Percentiles rank a stretch among this genome's conserved stretches.
These are phyloP conservation scores for Rhodotorula sp. DNA, from an alignment of 1,284 basidiomycete genomes.

Conservation along the genomic window DNA sequence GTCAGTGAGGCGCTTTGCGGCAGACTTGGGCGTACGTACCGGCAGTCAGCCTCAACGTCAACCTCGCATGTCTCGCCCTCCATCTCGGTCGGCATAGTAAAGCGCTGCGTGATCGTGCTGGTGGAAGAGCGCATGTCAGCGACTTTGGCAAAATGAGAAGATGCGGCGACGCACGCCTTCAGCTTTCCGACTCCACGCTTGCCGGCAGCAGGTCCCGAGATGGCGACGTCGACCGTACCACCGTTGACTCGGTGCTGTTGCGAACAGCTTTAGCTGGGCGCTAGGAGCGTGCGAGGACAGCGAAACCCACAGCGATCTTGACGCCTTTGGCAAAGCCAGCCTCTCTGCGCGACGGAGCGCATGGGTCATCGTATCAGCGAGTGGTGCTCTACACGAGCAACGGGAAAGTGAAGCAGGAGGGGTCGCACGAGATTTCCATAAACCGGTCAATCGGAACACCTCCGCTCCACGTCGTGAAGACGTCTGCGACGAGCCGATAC, in stretches of 20 bases:
- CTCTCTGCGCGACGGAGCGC: constrained; percentile 3
- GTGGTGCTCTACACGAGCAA: not conserved
- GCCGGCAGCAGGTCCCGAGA: constrained; percentile 33
- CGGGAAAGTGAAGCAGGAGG: not conserved
- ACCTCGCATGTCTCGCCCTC: constrained; percentile 43
- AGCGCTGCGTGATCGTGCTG: constrained; percentile 46
- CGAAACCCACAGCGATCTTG: constrained; percentile 37
- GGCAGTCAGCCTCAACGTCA: constrained; percentile 46
- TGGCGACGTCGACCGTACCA: constrained; percentile 44
- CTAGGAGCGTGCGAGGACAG: not conserved
- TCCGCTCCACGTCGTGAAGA: constrained; percentile 47
- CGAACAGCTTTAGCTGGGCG: not conserved
- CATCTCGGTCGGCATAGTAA: constrained; percentile 36
- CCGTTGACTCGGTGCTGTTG: constrained; percentile 44
- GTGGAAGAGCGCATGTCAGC: not conserved
- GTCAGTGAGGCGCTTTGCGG: too few species aligned
- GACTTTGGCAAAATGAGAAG: rapidly evolving
- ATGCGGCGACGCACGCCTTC: constrained; percentile 38
- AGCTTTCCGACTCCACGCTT: constrained; percentile 45
- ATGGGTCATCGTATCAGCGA: not conserved
- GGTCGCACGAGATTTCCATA: constrained; percentile 38
- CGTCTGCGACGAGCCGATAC: constrained; percentile 29
- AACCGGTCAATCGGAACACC: constrained; percentile 46
- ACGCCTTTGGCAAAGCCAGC: constrained; percentile 44
- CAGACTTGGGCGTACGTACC: constrained; percentile 8